Percentiles rank a stretch among this genome's conserved stretches.
Conservation (phyloP, 106 monocot species). For the Dendrobium huoshanense region DNA sequence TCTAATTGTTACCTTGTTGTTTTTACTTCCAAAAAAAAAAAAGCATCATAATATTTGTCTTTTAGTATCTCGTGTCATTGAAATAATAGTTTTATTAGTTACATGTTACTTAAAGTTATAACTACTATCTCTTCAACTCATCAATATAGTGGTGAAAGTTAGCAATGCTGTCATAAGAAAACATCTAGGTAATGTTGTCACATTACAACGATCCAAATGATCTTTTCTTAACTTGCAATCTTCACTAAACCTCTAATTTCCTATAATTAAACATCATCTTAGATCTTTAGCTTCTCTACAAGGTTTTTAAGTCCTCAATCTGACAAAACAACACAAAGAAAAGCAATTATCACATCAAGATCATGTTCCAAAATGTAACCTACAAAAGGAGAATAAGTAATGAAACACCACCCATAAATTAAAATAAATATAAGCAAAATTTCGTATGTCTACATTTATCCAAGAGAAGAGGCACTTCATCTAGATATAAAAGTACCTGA, state of each 20-base stretch:
- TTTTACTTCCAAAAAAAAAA: no score
- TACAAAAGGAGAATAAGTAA: no score
- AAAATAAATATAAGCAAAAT: no score
- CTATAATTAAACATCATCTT: neutral
- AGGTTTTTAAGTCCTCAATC: no score
- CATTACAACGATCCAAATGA: neutral
- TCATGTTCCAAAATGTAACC: no score
- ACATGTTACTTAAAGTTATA: neutral
- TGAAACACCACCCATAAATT: no score
- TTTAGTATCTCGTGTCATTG: no score
- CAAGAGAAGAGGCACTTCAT: neutral
- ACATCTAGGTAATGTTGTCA: neutral
- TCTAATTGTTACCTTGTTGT: no score
- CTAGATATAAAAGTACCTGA: slow-evolving; percentile 22
- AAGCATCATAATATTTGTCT: no score
- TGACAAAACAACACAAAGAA: no score
- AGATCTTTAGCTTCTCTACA: neutral
- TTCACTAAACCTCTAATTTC: neutral
- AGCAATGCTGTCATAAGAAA: neutral
- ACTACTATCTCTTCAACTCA: neutral
- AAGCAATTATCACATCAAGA: no score
- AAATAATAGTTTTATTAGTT: neutral
- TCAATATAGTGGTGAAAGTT: neutral
- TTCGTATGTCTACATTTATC: no score
- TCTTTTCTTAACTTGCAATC: neutral